These are phyloP conservation scores for Pichia sp. DNA, from an alignment of 1,139 yeast species.

Conservation along the genomic window DNA sequence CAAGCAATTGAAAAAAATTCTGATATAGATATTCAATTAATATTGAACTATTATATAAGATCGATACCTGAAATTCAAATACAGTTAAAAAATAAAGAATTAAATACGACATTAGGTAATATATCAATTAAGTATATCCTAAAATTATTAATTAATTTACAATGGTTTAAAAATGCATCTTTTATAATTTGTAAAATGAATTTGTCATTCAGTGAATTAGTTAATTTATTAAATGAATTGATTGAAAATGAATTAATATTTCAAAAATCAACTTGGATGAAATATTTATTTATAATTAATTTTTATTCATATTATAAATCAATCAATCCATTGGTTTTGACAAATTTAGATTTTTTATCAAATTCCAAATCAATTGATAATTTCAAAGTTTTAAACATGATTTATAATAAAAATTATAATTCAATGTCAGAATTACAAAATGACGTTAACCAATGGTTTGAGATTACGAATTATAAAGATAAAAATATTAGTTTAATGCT, in stretches of 20 bases:
- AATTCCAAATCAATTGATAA: not conserved
- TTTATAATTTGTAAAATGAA: conserved; percentile 10
- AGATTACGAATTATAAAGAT: conserved; percentile 1
- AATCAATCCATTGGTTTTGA: conserved; percentile 11
- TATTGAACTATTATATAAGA: conserved; percentile 12
- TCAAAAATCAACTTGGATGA: conserved; percentile 13
- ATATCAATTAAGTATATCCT: conserved; percentile 1
- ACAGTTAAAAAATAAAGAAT: not conserved
- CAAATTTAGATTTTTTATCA: conserved; percentile 14
- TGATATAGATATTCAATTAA: conserved; percentile 2
- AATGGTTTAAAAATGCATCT: conserved; percentile 20
- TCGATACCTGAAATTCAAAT: conserved; percentile 9
- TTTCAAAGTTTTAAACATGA: conserved; percentile 10
- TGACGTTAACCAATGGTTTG: conserved; percentile 5
- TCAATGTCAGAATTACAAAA: conserved; percentile 1
- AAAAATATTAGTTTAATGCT: conserved; percentile 5
- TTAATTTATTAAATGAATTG: conserved; percentile 11
- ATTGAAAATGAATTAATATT: conserved; percentile 12
- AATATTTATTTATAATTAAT: conserved; percentile 11
- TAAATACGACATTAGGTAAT: not conserved
- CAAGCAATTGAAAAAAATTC: conserved; percentile 7
- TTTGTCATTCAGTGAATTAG: conserved; percentile 14
- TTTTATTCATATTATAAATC: conserved; percentile 6
- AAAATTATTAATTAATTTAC: conserved; percentile 9
- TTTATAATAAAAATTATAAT: conserved; percentile 9